Conservation (phyloP, 2,329 filamentous ascomycete genomes). For the Pseudogymnoascus sp. region DNA sequence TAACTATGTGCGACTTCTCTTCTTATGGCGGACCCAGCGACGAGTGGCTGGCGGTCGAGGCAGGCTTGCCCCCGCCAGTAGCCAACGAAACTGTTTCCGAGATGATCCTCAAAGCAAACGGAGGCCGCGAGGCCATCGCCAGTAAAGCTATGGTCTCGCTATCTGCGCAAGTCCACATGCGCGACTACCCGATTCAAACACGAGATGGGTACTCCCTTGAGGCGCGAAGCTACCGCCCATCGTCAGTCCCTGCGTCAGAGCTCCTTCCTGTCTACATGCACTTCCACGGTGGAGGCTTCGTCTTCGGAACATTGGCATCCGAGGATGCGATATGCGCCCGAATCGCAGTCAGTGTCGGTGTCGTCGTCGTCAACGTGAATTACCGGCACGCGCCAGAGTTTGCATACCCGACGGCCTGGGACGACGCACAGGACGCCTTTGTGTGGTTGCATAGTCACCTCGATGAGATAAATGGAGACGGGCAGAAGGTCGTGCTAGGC, state of each 20-base stretch:
- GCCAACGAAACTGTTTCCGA: neutral
- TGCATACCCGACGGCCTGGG: slow-evolving; percentile 25
- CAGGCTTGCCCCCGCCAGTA: neutral
- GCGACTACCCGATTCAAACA: slow-evolving; percentile 32
- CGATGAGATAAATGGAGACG: slow-evolving; percentile 31
- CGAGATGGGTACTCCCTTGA: slow-evolving; percentile 38
- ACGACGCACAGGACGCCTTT: neutral
- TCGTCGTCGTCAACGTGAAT: slow-evolving; percentile 36
- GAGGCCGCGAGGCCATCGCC: neutral
- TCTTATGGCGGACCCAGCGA: slow-evolving; percentile 33
- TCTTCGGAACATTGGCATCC: slow-evolving; percentile 31
- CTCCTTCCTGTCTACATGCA: slow-evolving; percentile 32
- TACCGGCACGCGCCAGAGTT: slow-evolving; percentile 34
- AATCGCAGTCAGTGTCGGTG: slow-evolving; percentile 30
- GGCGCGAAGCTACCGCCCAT: slow-evolving; percentile 39
- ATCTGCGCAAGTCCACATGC: slow-evolving; percentile 24
- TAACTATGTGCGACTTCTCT: slow-evolving; percentile 30
- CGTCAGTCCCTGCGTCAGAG: slow-evolving; percentile 17
- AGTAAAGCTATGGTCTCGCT: neutral
- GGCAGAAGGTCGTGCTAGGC: slow-evolving; percentile 34
- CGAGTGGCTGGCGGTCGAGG: slow-evolving; percentile 36
- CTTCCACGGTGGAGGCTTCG: slow-evolving; percentile 30
- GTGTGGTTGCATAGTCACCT: slow-evolving; percentile 43
- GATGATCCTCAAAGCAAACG: neutral
- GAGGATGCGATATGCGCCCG: slow-evolving; percentile 35